These are phyloP conservation scores for Suillus spraguei DNA, from an alignment of 768 basidiomycete genomes.

Conservation along the genomic window DNA sequence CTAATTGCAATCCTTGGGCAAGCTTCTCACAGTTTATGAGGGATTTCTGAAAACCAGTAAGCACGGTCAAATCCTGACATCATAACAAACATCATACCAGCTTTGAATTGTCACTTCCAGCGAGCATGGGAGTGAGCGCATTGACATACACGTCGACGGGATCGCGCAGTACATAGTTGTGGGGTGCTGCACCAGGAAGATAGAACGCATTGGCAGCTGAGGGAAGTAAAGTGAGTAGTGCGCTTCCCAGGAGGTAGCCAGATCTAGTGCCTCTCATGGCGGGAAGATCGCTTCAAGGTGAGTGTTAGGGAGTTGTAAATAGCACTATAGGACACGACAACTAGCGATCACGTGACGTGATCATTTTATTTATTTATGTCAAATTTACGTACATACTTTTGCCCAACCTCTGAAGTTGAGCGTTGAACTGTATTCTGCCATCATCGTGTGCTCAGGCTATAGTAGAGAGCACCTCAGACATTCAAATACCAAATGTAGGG, in stretches of 20 bases:
- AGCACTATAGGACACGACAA: background rate
- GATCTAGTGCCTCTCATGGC: constrained; percentile 24
- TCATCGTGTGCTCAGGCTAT: no score
- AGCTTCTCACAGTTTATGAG: constrained; percentile 73
- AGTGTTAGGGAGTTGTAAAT: background rate
- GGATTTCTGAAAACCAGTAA: constrained; percentile 64
- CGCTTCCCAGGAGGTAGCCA: constrained; percentile 17
- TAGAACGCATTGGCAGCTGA: constrained; percentile 69
- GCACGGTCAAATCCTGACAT: constrained; percentile 13
- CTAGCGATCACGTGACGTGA: background rate
- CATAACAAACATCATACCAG: constrained; percentile 51
- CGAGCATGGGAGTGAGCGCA: constrained; percentile 84
- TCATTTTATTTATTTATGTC: background rate
- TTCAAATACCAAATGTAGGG: background rate
- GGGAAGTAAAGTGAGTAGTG: constrained; percentile 20
- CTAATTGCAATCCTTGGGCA: background rate
- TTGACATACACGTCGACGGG: constrained; percentile 83
- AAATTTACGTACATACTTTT: no score
- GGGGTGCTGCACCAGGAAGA: constrained; percentile 88
- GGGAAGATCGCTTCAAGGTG: background rate
- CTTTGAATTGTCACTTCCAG: constrained; percentile 67
- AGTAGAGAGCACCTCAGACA: background rate
- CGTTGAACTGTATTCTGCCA: no score
- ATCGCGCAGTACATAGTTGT: constrained; percentile 75
- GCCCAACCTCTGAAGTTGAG: no score